Conservation (phyloP, 140 eudicot species). For the Stevia rebaudiana region DNA sequence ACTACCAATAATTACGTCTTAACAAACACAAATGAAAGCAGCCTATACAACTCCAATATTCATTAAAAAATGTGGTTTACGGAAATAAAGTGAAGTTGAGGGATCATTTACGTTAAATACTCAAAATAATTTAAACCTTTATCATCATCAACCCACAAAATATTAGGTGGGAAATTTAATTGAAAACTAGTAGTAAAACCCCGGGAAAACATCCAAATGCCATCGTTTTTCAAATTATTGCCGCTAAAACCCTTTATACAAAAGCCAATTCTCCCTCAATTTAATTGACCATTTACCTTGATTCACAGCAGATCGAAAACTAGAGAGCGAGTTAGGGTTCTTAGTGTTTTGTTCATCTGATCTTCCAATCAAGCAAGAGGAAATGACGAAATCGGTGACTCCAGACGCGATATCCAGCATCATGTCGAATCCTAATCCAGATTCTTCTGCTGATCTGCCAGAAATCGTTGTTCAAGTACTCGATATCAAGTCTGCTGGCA, state of each 20-base stretch:
- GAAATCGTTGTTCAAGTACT: constrained; percentile 72
- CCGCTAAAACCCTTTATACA: constrained; percentile 34
- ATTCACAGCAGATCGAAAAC: constrained; percentile 8
- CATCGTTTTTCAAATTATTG: constrained; percentile 14
- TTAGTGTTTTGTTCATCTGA: not conserved
- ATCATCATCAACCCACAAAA: not conserved
- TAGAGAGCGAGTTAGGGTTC: constrained; percentile 1
- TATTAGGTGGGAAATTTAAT: constrained; percentile 10
- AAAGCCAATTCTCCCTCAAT: no score
- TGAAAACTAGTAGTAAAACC: not conserved
- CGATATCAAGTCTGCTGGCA: constrained; percentile 73
- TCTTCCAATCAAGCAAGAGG: constrained; percentile 15
- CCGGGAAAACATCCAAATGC: constrained; percentile 16
- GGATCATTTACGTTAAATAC: not conserved
- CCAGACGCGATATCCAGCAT: constrained; percentile 61
- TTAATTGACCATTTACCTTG: constrained; percentile 13
- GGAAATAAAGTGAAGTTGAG: not conserved
- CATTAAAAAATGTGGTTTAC: no score
- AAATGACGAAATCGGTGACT: constrained; percentile 57
- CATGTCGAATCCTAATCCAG: constrained; percentile 68
- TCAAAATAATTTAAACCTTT: not conserved
- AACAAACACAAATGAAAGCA: no score
- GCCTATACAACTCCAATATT: no score
- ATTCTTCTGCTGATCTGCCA: constrained; percentile 48
- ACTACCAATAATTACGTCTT: no score